Percentiles rank a stretch among this genome's conserved stretches.
Conservation (phyloP, 2,329 filamentous ascomycete genomes). For the Calonectria pseudoturangicola region DNA sequence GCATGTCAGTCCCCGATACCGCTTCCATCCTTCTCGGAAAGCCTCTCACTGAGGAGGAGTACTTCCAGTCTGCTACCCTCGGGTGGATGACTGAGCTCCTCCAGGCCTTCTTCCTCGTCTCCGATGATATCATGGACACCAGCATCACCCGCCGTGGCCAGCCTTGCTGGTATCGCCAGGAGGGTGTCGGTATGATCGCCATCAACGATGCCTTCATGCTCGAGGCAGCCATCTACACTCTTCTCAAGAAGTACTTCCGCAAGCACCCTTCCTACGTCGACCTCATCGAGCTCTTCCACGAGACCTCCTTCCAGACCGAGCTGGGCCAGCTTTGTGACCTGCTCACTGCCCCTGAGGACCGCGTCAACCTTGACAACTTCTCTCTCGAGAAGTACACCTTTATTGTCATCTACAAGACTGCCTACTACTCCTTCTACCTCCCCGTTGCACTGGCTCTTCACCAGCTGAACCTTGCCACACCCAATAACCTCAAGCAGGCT, state of each 20-base stretch:
- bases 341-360: slow-evolving; percentile 95
- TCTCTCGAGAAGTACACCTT: slow-evolving; percentile 96
- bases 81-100: slow-evolving; percentile 99
- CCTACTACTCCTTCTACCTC: slow-evolving; percentile 99
- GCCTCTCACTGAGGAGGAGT: slow-evolving; percentile 86
- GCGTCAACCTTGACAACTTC: slow-evolving; percentile 95
- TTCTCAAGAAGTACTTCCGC: slow-evolving; percentile 96
- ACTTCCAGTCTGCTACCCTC: slow-evolving; percentile 89
- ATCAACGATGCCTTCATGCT: slow-evolving; percentile 99
- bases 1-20: slow-evolving; percentile 97
- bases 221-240: slow-evolving; percentile 90
- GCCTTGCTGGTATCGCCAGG: slow-evolving; percentile 97
- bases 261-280: slow-evolving; percentile 91
- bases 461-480: slow-evolving; percentile 88
- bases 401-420: slow-evolving; percentile 99
- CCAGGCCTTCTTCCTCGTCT: slow-evolving; percentile 98
- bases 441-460: slow-evolving; percentile 93
- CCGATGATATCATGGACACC: slow-evolving; percentile 98
- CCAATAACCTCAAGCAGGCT: slow-evolving; percentile 90
- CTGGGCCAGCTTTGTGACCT: slow-evolving; percentile 96
- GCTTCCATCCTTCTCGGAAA: slow-evolving; percentile 84
- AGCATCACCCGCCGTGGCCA: slow-evolving; percentile 95
- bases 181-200: slow-evolving; percentile 93
- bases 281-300: slow-evolving; percentile 96
- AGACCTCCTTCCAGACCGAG: slow-evolving; percentile 94